These are phyloP conservation scores for Candida ovalis DNA, from an alignment of 805 yeast species.

Conservation along the genomic window DNA sequence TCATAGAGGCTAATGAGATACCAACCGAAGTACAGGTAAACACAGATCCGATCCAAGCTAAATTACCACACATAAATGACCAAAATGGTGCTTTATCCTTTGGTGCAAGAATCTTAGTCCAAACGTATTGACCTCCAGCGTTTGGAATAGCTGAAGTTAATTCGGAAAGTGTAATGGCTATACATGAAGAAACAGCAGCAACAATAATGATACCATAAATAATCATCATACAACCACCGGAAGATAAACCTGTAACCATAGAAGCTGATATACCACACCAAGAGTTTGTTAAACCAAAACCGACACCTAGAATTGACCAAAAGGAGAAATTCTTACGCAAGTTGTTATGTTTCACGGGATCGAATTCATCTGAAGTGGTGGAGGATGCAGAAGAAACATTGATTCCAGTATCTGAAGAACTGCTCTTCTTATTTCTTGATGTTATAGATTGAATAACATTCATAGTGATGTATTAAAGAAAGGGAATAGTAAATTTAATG, in stretches of 20 bases:
- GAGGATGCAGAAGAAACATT: slow-evolving; percentile 1
- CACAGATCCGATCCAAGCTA: slow-evolving; percentile 59
- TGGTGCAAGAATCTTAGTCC: slow-evolving; percentile 56
- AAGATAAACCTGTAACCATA: slow-evolving; percentile 48
- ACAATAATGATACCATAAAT: slow-evolving; percentile 54
- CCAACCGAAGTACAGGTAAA: slow-evolving; percentile 61
- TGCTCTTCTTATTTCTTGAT: background rate
- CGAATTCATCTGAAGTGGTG: slow-evolving; percentile 23
- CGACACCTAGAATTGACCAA: slow-evolving; percentile 51
- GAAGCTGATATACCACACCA: slow-evolving; percentile 62
- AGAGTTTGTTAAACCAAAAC: slow-evolving; percentile 57
- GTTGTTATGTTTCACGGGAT: slow-evolving; percentile 3
- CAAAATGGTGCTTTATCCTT: slow-evolving; percentile 41
- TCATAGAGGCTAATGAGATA: slow-evolving; percentile 46
- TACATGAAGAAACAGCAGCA: slow-evolving; percentile 41
- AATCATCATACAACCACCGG: slow-evolving; percentile 58
- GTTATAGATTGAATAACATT: background rate
- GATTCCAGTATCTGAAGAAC: background rate
- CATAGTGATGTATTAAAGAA: background rate
- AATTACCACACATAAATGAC: slow-evolving; percentile 58
- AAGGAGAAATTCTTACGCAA: slow-evolving; percentile 38
- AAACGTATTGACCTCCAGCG: slow-evolving; percentile 58
- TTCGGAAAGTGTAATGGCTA: slow-evolving; percentile 52
- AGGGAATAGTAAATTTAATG: too few relatives aligned
- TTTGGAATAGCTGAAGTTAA: slow-evolving; percentile 50